phyloP scores from a whole-genome alignment of 2,329 filamentous ascomycete species.

The Ophiostoma sp. region DNA sequence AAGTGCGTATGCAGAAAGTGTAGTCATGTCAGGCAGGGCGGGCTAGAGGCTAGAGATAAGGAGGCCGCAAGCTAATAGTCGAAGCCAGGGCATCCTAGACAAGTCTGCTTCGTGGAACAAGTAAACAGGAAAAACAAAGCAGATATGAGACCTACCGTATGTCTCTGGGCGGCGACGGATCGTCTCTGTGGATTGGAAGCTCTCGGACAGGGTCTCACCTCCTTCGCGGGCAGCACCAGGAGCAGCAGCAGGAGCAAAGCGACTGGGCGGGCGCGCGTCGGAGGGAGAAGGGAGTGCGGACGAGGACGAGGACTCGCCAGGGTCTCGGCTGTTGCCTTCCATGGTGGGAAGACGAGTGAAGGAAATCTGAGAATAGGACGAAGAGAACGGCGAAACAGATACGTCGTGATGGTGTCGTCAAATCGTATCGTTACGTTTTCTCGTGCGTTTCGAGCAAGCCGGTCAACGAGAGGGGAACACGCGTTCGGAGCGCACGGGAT shows the following conservation, averaged over 20 bases:
- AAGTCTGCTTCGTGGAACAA: neutral
- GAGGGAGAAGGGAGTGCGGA: conserved; percentile 19
- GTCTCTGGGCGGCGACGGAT: conserved; percentile 52
- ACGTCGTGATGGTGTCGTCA: neutral
- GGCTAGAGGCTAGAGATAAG: neutral
- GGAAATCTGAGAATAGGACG: no score
- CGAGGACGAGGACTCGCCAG: conserved; percentile 17
- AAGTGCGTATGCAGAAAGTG: neutral
- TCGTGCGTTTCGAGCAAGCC: neutral
- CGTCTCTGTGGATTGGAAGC: conserved; percentile 55
- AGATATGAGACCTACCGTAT: conserved; percentile 47
- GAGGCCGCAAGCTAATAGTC: neutral
- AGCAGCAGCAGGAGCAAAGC: neutral
- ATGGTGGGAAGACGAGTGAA: neutral
- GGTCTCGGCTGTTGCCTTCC: conserved; percentile 17
- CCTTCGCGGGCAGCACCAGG: conserved; percentile 3
- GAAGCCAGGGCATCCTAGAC: neutral
- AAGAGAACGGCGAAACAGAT: neutral
- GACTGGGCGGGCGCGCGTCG: conserved; percentile 19
- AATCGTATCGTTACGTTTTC: neutral
- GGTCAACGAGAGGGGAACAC: conserved; percentile 1
- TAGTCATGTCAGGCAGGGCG: no score
- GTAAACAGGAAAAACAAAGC: neutral
- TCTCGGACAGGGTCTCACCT: conserved; percentile 45
- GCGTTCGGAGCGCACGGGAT: conserved; percentile 15